Conservation (phyloP, 352 stramenopile genomes). For the Pythium diclinum region DNA sequence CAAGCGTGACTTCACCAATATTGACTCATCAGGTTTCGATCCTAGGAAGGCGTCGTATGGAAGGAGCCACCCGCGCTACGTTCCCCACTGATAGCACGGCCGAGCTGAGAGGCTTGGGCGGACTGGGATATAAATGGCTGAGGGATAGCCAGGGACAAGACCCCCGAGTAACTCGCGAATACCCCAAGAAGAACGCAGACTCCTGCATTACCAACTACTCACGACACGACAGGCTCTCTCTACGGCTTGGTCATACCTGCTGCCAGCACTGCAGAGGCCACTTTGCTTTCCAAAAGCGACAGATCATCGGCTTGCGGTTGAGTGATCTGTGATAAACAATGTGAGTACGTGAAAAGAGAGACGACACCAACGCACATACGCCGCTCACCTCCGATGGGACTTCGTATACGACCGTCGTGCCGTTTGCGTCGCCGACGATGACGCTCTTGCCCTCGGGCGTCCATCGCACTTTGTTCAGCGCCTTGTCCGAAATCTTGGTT, state of each 20-base stretch:
- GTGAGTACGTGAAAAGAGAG: background rate
- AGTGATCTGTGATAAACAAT: constrained; percentile 41
- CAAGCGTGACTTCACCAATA: too few relatives aligned
- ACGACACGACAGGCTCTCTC: background rate
- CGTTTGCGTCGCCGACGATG: constrained; percentile 73
- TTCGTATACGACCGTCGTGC: constrained; percentile 74
- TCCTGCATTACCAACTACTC: too few relatives aligned
- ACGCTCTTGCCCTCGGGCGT: constrained; percentile 73
- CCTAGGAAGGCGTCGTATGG: too few relatives aligned
- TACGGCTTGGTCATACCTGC: constrained; percentile 44
- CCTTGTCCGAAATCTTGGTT: constrained; percentile 63
- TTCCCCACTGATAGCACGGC: too few relatives aligned
- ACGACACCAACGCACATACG: too few relatives aligned
- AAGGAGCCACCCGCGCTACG: too few relatives aligned
- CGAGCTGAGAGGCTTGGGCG: too few relatives aligned
- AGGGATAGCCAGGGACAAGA: too few relatives aligned
- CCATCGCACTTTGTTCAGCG: constrained; percentile 86
- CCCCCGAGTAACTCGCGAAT: too few relatives aligned
- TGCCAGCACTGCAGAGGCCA: constrained; percentile 48
- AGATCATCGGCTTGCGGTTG: constrained; percentile 63
- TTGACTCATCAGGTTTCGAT: too few relatives aligned
- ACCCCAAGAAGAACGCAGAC: too few relatives aligned
- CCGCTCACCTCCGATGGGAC: constrained; percentile 76
- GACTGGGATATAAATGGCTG: too few relatives aligned
- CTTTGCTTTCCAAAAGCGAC: constrained; percentile 57